phyloP scores from a whole-genome alignment of 106 monocot genomes.

The Acorus calamus region DNA sequence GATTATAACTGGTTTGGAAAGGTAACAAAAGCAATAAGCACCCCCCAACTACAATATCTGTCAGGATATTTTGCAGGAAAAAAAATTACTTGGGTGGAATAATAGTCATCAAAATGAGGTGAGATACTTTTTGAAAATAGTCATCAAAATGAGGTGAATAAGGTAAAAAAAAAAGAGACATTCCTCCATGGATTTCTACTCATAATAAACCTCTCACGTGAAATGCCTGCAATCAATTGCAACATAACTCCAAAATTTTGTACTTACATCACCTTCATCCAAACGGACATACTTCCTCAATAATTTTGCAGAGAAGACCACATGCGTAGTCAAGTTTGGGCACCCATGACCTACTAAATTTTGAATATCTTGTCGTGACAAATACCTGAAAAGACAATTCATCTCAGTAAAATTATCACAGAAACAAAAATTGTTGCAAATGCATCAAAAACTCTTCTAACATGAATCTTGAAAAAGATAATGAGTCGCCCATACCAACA shows the following conservation, averaged over 20 bases:
- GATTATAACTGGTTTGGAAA: too few species aligned
- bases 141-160: too few species aligned
- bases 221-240: not conserved
- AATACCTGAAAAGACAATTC: conserved; percentile 35
- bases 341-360: conserved; percentile 85
- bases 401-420: too few species aligned
- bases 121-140: too few species aligned
- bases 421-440: not conserved
- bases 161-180: too few species aligned
- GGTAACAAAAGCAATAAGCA: too few species aligned
- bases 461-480: not conserved
- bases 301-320: conserved; percentile 83
- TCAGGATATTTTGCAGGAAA: too few species aligned
- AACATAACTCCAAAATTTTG: not conserved
- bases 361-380: conserved; percentile 78
- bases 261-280: conserved; percentile 96
- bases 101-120: too few species aligned
- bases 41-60: too few species aligned
- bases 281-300: conserved; percentile 86
- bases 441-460: not conserved
- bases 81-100: too few species aligned
- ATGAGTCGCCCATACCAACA: not conserved
- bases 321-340: conserved; percentile 75
- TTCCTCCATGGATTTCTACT: too few species aligned
- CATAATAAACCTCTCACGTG: too few species aligned